Evolutionary conservation across 2,329 filamentous ascomycete species (phyloP).

Genomic region (Colletotrichum somersetense): DNA sequence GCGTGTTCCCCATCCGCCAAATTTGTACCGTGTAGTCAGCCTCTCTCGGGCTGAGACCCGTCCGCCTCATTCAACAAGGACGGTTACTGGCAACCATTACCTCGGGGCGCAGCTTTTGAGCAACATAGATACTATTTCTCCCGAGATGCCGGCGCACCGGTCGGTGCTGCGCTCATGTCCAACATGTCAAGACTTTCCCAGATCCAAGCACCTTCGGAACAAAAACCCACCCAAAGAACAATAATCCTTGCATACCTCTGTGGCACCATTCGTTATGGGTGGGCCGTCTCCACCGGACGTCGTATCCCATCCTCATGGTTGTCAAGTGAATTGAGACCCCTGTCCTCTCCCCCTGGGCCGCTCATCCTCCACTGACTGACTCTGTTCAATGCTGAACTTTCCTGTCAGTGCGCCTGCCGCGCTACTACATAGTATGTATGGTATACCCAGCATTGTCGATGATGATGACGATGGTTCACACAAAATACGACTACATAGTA

Average conservation of each 20-base stretch:
- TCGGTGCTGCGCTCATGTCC: conserved; percentile 19
- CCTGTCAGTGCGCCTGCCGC: conserved; percentile 9
- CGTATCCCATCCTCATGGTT: conserved; percentile 28
- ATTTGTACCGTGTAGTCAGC: no score
- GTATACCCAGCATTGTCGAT: background rate
- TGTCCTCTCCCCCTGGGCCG: conserved; percentile 9
- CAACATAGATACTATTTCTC: background rate
- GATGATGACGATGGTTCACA: conserved; percentile 2
- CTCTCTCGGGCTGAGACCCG: background rate
- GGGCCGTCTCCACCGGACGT: conserved; percentile 26
- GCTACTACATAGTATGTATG: background rate
- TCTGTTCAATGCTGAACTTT: conserved; percentile 9
- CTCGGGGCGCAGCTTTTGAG: background rate
- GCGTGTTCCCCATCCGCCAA: no score
- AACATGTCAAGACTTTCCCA: conserved; percentile 27
- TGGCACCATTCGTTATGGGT: conserved; percentile 15
- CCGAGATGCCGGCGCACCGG: conserved; percentile 32
- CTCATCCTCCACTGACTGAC: background rate
- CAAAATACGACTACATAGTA: background rate
- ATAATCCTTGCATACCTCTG: background rate
- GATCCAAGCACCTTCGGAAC: conserved; percentile 24
- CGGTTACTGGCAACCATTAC: background rate
- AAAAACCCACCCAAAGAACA: conserved; percentile 5
- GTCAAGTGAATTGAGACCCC: conserved; percentile 20
- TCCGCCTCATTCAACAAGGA: background rate